Percentiles rank a stretch among this genome's conserved stretches.
phyloP scores from a whole-genome alignment of 1,284 basidiomycete species.

The Phellopilus nigrolimitatus region DNA sequence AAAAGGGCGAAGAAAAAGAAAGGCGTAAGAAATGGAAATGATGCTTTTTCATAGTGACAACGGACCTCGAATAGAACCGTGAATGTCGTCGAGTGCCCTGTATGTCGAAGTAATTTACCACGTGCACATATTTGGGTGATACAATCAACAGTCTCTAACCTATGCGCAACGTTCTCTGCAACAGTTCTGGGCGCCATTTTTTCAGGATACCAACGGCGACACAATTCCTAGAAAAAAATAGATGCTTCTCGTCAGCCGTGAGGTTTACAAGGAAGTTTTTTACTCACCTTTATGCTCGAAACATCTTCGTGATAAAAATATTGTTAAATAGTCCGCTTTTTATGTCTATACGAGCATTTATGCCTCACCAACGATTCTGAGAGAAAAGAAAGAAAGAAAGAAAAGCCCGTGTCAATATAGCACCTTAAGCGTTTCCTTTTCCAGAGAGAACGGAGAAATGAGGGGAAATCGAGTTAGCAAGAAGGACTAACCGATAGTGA shows the following conservation, averaged over 20 bases:
- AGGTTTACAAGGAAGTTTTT: no score
- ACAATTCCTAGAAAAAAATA: slow-evolving; percentile 53
- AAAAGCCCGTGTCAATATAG: slow-evolving; percentile 18
- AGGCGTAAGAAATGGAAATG: background rate
- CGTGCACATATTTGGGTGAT: background rate
- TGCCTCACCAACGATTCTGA: slow-evolving; percentile 60
- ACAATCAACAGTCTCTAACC: slow-evolving; percentile 32
- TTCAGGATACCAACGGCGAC: slow-evolving; percentile 65
- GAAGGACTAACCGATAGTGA: slow-evolving; percentile 61
- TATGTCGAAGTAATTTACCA: background rate
- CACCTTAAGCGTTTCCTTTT: no score
- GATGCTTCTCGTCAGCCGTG: no score
- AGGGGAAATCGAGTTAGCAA: slow-evolving; percentile 21
- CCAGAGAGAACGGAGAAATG: no score
- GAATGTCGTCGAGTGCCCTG: slow-evolving; percentile 77
- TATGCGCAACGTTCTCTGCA: slow-evolving; percentile 40
- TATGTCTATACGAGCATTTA: background rate
- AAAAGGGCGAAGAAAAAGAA: background rate
- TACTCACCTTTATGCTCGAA: slow-evolving; percentile 68
- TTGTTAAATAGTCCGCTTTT: background rate
- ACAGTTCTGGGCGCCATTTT: slow-evolving; percentile 26
- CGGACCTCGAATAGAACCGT: slow-evolving; percentile 65
- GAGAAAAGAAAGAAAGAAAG: slow-evolving; percentile 12
- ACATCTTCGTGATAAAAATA: slow-evolving; percentile 47
- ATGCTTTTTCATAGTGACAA: slow-evolving; percentile 8